Base-by-base conservation (phyloP, 345 rosid genomes). In the Populus deltoides region DNA sequence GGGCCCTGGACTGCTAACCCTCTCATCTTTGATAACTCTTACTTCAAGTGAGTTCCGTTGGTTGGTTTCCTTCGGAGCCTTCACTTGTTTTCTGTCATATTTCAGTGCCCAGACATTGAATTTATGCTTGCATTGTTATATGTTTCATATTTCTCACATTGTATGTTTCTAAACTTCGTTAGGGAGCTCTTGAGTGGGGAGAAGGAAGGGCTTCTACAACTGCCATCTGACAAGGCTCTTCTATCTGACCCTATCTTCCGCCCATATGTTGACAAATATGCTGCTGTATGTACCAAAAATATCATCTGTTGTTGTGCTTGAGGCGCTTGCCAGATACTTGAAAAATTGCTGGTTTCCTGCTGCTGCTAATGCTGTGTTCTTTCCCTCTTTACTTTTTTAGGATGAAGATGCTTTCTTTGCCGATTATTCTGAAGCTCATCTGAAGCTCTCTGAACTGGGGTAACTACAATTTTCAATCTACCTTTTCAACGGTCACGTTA, bases 381-480 rank as follows among this genome's bases (percentile, higher is more conserved):
- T 20, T 22, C 22, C 22, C 17, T 45, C 51, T 45, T 41, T 2
- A 41, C 13, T 10, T 3, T 24, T 70, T 55, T 89, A 95, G 99
- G 94, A 92, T 73, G 99, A 96, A 81, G 99, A 96, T 24, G 95
- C 93, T 22, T 96, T 96, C 83, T 96, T 93, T 67, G 92, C 72
- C 6, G 99, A 96, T 78, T 96, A 93, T 51, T 57, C 95, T 0
- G 98, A 90, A 72, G 89, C 98, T 17, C 98, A 92, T 80, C 38
- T 91, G 81, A 93, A 87, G 89, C 97, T 96, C 74, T 93, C 99
- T 0, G 99, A 96, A 89, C 94, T 96, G 10, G 99, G 99, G 99
- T 95, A 90, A 81, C 38, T 7, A 0, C 20, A 18, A 4, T 6
- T 43, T 74, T 7, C 43, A 25, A 11, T 0, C 10, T 13, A 36